Percentiles rank a stretch among this genome's conserved stretches.
Evolutionary conservation across 352 stramenopile genomes (phyloP).

Genomic region (Lagenidium sp.): DNA sequence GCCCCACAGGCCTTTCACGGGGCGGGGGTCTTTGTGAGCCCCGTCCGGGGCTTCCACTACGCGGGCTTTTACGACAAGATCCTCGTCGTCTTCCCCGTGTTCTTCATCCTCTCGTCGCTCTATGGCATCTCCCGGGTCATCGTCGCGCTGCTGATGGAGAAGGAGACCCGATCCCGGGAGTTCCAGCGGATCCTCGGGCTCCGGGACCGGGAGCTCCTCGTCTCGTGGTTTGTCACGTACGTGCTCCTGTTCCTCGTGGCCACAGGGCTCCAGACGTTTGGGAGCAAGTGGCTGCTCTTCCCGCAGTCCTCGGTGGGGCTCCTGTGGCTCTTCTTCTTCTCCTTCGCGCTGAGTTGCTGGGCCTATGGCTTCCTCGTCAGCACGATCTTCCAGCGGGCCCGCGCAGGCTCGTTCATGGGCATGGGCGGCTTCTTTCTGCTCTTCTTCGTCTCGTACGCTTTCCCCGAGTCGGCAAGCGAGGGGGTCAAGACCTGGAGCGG

Average conservation of each 20-base stretch:
- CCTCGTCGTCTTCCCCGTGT: slow-evolving; percentile 67
- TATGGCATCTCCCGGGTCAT: slow-evolving; percentile 89
- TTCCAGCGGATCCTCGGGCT: slow-evolving; percentile 91
- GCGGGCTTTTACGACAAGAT: slow-evolving; percentile 78
- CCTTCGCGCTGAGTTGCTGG: slow-evolving; percentile 73
- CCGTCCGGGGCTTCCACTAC: slow-evolving; percentile 41
- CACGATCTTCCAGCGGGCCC: slow-evolving; percentile 45
- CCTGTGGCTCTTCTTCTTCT: slow-evolving; percentile 63
- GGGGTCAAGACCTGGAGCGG: slow-evolving; percentile 13
- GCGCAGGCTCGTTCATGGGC: slow-evolving; percentile 51
- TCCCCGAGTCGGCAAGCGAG: slow-evolving; percentile 43
- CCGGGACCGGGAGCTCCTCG: slow-evolving; percentile 33
- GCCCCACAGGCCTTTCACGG: slow-evolving; percentile 56
- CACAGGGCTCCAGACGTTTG: slow-evolving; percentile 35
- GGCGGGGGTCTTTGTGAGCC: slow-evolving; percentile 30
- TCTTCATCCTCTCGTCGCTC: slow-evolving; percentile 90
- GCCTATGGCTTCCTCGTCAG: slow-evolving; percentile 70
- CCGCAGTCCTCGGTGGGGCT: slow-evolving; percentile 23
- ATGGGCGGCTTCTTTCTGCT: slow-evolving; percentile 73
- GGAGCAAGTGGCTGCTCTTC: slow-evolving; percentile 29
- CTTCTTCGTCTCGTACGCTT: slow-evolving; percentile 70
- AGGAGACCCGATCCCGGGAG: slow-evolving; percentile 88
- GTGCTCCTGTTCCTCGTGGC: slow-evolving; percentile 37
- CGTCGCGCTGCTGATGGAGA: slow-evolving; percentile 88
- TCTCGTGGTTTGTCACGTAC: slow-evolving; percentile 77